Evolutionary conservation across 208 protist species (phyloP).

Genomic region (Sergeia podlipaevii): DNA sequence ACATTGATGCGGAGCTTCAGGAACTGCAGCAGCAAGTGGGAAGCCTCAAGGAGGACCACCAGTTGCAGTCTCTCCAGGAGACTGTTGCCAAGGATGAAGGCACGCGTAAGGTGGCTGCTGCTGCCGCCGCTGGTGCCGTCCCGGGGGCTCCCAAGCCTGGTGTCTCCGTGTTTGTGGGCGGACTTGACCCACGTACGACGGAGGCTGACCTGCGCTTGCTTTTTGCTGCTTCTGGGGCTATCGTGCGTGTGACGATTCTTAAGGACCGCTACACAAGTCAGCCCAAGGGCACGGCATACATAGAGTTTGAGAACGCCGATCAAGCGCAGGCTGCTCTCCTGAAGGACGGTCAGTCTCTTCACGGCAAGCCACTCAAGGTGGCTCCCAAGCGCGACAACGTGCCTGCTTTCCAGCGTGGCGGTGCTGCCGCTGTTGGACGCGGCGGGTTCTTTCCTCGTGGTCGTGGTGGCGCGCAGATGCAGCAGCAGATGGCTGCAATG

Average conservation of each 20-base stretch:
- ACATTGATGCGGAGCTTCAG: slow-evolving; percentile 68
- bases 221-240: slow-evolving; percentile 86
- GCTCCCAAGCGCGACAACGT: slow-evolving; percentile 86
- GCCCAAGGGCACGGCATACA: slow-evolving; percentile 91
- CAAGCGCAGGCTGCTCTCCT: slow-evolving; percentile 76
- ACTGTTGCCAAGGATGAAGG: slow-evolving; percentile 80
- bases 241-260: slow-evolving; percentile 90
- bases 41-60: slow-evolving; percentile 81
- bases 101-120: slow-evolving; percentile 59
- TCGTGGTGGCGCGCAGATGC: slow-evolving; percentile 25
- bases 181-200: slow-evolving; percentile 84
- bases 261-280: slow-evolving; percentile 86
- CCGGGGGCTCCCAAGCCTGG: slow-evolving; percentile 26
- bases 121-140: not conserved
- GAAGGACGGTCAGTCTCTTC: slow-evolving; percentile 84
- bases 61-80: slow-evolving; percentile 79
- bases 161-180: slow-evolving; percentile 91
- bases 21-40: slow-evolving; percentile 79
- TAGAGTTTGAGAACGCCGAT: slow-evolving; percentile 89
- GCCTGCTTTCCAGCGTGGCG: slow-evolving; percentile 72
- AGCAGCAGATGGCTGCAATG: slow-evolving; percentile 69
- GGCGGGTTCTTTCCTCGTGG: slow-evolving; percentile 32
- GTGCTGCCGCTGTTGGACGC: slow-evolving; percentile 16
- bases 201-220: slow-evolving; percentile 91
- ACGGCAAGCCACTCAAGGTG: slow-evolving; percentile 81